These are phyloP conservation scores for Solanum raphanifolium DNA, from an alignment of 257 asterid genomes.

Conservation along the genomic window DNA sequence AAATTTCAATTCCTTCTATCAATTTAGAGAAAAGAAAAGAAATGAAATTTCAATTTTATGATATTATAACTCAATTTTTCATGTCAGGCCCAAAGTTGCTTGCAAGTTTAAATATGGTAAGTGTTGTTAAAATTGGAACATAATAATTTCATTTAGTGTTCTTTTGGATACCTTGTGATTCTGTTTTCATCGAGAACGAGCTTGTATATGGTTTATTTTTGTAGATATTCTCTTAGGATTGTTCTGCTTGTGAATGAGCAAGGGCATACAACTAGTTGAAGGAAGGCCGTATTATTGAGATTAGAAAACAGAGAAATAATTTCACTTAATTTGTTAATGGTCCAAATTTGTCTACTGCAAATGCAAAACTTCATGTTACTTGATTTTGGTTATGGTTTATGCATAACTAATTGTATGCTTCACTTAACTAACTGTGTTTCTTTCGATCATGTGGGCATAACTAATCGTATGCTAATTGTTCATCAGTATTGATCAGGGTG, in stretches of 20 bases:
- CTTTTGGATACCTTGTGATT: background rate
- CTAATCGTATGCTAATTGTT: background rate
- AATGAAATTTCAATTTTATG: background rate
- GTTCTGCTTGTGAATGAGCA: background rate
- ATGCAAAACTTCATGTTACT: background rate
- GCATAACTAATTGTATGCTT: background rate
- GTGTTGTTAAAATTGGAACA: background rate
- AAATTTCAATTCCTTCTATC: background rate
- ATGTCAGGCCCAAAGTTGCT: background rate
- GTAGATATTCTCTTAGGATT: background rate
- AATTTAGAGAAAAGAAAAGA: background rate
- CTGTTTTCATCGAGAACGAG: background rate
- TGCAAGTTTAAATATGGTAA: background rate
- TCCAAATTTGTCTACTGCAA: background rate
- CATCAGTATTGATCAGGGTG: background rate
- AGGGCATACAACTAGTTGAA: background rate
- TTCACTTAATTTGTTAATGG: background rate
- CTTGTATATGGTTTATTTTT: background rate
- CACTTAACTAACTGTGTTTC: background rate
- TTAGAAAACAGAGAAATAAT: background rate
- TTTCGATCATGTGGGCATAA: background rate
- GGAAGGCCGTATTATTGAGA: background rate
- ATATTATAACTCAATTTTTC: background rate
- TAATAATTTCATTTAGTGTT: background rate
- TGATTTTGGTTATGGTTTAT: background rate